A percentile compares a stretch with the other conserved stretches of the same genome.
phyloP scores from a whole-genome alignment of 1,139 yeast genomes.

The Blastobotrys malaysiensis region DNA sequence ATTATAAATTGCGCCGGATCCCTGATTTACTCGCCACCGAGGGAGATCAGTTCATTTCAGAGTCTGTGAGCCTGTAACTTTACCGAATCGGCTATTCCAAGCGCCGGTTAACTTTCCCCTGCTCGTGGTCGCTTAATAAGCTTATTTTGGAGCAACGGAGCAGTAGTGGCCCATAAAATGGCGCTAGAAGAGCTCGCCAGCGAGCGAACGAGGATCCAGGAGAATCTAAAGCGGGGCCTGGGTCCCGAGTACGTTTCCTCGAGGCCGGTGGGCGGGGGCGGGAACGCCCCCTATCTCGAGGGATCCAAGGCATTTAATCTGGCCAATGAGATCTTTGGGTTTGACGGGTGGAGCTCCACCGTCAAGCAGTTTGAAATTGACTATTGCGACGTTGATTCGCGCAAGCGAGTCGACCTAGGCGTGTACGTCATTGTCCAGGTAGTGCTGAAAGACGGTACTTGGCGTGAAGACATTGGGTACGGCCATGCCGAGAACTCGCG shows the following conservation, averaged over 20 bases:
- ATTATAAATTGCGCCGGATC: not conserved
- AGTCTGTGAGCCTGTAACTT: not conserved
- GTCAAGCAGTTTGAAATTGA: conserved; percentile 37
- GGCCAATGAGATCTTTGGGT: conserved; percentile 64
- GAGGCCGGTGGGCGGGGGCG: conserved; percentile 49
- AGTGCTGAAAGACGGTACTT: conserved; percentile 65
- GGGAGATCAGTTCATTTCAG: not conserved
- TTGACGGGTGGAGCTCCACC: conserved; percentile 58
- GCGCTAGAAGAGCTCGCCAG: not conserved
- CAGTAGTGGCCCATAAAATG: not conserved
- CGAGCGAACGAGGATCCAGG: not conserved
- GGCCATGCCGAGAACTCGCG: conserved; percentile 66
- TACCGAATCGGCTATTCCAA: not conserved
- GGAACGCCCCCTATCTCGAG: conserved; percentile 38
- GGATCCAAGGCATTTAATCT: conserved; percentile 44
- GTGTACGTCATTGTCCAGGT: conserved; percentile 63
- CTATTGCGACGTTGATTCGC: conserved; percentile 28
- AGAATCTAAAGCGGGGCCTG: conserved; percentile 33
- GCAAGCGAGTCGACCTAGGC: conserved; percentile 50
- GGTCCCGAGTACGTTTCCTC: conserved; percentile 90
- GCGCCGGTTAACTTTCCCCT: not conserved
- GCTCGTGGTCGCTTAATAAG: not conserved
- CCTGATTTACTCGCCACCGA: not conserved
- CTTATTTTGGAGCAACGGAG: no score
- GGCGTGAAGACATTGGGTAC: conserved; percentile 72